Percentiles rank a stretch among this genome's conserved stretches.
phyloP scores from a whole-genome alignment of 2,329 filamentous ascomycete genomes.

The Colletotrichum nymphaeae region DNA sequence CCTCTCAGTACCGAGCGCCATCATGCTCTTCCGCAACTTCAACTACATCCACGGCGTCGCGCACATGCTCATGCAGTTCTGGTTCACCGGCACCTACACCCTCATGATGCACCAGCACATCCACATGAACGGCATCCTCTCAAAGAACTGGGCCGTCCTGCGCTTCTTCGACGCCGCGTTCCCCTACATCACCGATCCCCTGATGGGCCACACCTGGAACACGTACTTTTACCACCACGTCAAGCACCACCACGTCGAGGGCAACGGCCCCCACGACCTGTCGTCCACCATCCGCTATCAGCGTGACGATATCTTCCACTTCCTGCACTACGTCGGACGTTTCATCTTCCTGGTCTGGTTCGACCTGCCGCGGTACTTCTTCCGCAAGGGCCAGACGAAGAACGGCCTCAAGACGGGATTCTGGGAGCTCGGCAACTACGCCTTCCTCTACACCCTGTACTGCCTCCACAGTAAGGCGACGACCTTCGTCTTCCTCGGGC shows the following conservation, averaged over 20 bases:
- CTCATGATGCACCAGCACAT: constrained; percentile 89
- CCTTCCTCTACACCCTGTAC: constrained; percentile 62
- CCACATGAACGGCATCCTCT: constrained; percentile 77
- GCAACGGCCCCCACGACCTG: constrained; percentile 81
- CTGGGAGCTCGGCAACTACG: constrained; percentile 72
- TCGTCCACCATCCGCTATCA: constrained; percentile 83
- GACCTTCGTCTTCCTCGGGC: constrained; percentile 74
- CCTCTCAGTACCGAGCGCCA: constrained; percentile 76
- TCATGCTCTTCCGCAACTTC: constrained; percentile 74
- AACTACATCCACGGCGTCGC: constrained; percentile 74
- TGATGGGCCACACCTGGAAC: constrained; percentile 89
- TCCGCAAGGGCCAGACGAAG: constrained; percentile 67
- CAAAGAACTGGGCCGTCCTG: constrained; percentile 54
- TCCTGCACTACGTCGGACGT: constrained; percentile 77
- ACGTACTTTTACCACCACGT: constrained; percentile 88
- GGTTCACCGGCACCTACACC: constrained; percentile 80
- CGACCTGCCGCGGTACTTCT: constrained; percentile 80
- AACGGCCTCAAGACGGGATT: constrained; percentile 66
- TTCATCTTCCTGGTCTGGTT: constrained; percentile 82
- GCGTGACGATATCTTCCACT: constrained; percentile 73
- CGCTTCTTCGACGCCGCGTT: constrained; percentile 71
- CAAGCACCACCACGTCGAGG: constrained; percentile 87
- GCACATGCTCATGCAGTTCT: constrained; percentile 74
- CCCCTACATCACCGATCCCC: constrained; percentile 78
- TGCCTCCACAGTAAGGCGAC: constrained; percentile 66